A percentile compares a stretch with the other conserved stretches of the same genome.
Conservation (phyloP, 768 basidiomycete genomes). For the Sarcodon aspratus region DNA sequence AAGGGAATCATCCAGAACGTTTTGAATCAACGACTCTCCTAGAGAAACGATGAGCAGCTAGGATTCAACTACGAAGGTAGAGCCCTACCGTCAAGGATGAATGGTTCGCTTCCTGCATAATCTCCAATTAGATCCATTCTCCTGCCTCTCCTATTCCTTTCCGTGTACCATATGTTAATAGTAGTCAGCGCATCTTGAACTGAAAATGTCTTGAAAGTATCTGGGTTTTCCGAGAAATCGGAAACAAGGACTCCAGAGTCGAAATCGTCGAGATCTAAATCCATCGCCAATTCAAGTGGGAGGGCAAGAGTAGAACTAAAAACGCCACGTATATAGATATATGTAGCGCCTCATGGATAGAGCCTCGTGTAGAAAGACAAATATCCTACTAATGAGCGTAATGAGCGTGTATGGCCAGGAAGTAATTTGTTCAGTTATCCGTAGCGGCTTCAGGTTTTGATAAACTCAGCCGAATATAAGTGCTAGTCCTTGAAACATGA, state of each 20-base stretch:
- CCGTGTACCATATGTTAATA: slow-evolving; percentile 28
- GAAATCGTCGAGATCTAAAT: neutral
- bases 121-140: slow-evolving; percentile 69
- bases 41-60: neutral
- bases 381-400: no score
- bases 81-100: slow-evolving; percentile 47
- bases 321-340: no score
- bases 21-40: slow-evolving; percentile 55
- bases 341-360: no score
- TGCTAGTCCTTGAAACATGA: no score
- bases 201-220: neutral
- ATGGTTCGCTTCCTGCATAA: slow-evolving; percentile 56
- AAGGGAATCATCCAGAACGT: slow-evolving; percentile 48
- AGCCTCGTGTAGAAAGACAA: no score
- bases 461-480: no score
- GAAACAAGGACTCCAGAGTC: neutral
- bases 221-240: neutral
- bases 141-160: slow-evolving; percentile 23
- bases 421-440: no score
- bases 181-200: slow-evolving; percentile 6
- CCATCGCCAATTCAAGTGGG: neutral
- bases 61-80: neutral
- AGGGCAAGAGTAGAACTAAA: no score
- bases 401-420: no score
- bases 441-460: no score